Evolutionary conservation across 2,329 filamentous ascomycete genomes (phyloP), one percentile per base, ranked within the genome.

Genomic region (Whalleya microplaca): DNA sequence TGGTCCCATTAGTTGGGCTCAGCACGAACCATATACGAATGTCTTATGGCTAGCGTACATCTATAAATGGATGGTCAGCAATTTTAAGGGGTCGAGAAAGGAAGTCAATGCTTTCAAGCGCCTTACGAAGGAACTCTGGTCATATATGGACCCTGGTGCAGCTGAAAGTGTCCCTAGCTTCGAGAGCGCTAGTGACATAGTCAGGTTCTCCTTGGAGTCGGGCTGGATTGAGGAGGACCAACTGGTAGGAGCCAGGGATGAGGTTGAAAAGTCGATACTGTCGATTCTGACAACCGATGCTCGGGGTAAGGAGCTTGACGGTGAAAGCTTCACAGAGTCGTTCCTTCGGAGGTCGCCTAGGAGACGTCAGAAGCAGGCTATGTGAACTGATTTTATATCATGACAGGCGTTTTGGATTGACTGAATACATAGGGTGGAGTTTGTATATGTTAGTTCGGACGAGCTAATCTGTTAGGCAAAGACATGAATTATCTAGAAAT

Each of bases 1-100:
- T 53, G 80, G 78, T 1, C 70, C 79, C 2, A 74, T 86, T 10
- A 79, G 76, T 1, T 88, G 85, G 85, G 69, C 75, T 4, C 75
- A 72, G 1, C 80, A 82, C 61, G 77, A 77, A 23, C 84, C 85
- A 0, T 88, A 87, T 68, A 86, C 83, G 3, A 88, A 88, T 59
- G 83, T 87, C 1, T 72, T 88, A 18, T 88, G 85, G 85, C 76
- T 88, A 42, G 81, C 83, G 2, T 88, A 87, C 59, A 73, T 86
- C 4, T 86, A 86, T 64, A 72, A 76, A 37, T 86, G 85, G 68
- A 70, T 86, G 53, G 64, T 74, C 2, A 63, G 59, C 6, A 74
- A 79, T 57, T 86, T 83, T 61, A 59, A 64, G 10, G 82, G 83
- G 4, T 72, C 76, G 8, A 77, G 75, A 62, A 75, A 72, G 55